Evolutionary conservation across 2,329 filamentous ascomycete genomes (phyloP).

Genomic region (Aspergillus awamori): DNA sequence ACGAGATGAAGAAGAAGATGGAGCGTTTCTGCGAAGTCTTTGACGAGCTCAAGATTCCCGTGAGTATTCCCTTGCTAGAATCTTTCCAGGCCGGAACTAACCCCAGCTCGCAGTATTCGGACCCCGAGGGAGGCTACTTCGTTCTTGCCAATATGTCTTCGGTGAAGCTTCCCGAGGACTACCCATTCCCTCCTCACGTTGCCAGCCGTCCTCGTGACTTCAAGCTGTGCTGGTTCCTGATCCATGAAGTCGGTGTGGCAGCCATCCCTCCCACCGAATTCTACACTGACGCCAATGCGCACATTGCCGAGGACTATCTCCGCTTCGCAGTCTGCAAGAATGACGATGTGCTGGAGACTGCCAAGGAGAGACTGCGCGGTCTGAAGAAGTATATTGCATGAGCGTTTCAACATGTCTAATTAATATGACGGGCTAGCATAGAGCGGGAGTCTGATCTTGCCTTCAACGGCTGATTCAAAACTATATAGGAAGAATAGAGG

Average conservation of each 20-base stretch:
- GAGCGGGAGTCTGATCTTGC: neutral
- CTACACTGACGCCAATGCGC: slow-evolving; percentile 81
- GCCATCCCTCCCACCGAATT: slow-evolving; percentile 97
- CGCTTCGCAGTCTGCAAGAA: slow-evolving; percentile 96
- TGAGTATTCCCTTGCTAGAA: slow-evolving; percentile 27
- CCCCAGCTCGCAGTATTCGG: slow-evolving; percentile 63
- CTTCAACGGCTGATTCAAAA: neutral
- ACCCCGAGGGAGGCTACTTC: slow-evolving; percentile 97
- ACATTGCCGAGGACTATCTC: slow-evolving; percentile 89
- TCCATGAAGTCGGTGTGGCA: slow-evolving; percentile 92
- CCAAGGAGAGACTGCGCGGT: slow-evolving; percentile 73
- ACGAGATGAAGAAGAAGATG: slow-evolving; percentile 89
- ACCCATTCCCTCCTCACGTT: slow-evolving; percentile 88
- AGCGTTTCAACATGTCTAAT: neutral
- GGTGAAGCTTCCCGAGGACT: slow-evolving; percentile 79
- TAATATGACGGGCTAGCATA: neutral
- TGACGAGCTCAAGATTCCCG: slow-evolving; percentile 70
- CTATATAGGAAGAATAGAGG: neutral
- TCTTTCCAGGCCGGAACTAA: slow-evolving; percentile 6
- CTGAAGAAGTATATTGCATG: slow-evolving; percentile 69
- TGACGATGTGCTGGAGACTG: slow-evolving; percentile 77
- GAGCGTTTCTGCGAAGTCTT: slow-evolving; percentile 82
- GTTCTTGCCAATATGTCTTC: slow-evolving; percentile 91
- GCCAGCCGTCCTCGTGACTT: slow-evolving; percentile 86
- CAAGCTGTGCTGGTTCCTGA: slow-evolving; percentile 93